Conservation (phyloP, 441 rosid species). For the Populus hybrid region DNA sequence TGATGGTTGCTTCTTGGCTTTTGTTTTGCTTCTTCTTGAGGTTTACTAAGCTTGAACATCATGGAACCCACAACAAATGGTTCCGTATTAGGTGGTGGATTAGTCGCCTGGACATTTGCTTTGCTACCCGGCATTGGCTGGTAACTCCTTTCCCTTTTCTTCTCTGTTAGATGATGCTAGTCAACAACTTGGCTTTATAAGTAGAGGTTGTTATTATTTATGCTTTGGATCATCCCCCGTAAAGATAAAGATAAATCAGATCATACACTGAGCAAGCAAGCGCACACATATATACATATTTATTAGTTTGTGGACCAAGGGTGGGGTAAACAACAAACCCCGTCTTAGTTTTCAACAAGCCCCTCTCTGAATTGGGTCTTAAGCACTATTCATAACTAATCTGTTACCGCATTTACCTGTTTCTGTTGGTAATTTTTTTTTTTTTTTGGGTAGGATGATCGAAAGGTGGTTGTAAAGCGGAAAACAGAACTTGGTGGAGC, state of each 20-base stretch:
- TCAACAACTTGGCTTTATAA: too few species aligned
- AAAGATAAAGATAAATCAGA: too few species aligned
- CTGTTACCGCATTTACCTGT: too few species aligned
- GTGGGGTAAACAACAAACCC: too few species aligned
- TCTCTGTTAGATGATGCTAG: not conserved
- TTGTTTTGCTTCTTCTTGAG: constrained; percentile 63
- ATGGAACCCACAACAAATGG: constrained; percentile 41
- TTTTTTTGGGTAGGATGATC: constrained; percentile 66
- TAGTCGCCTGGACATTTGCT: constrained; percentile 83
- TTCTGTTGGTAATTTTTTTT: not conserved
- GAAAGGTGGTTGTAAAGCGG: constrained; percentile 63
- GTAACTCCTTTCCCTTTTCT: constrained; percentile 31
- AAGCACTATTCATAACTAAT: too few species aligned
- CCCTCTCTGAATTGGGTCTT: too few species aligned
- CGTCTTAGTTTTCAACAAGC: too few species aligned
- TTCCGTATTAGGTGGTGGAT: constrained; percentile 92
- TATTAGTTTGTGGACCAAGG: too few species aligned
- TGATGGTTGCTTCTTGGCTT: constrained; percentile 78
- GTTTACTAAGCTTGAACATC: constrained; percentile 77
- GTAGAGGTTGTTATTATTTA: too few species aligned
- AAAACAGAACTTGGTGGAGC: constrained; percentile 97
- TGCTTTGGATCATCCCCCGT: too few species aligned
- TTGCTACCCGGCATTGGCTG: constrained; percentile 98
- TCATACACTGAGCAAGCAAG: too few species aligned
- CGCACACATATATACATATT: too few species aligned